Conservation (phyloP, 202 grass and related monocot genomes). For the Hordeum pubiflorum region DNA sequence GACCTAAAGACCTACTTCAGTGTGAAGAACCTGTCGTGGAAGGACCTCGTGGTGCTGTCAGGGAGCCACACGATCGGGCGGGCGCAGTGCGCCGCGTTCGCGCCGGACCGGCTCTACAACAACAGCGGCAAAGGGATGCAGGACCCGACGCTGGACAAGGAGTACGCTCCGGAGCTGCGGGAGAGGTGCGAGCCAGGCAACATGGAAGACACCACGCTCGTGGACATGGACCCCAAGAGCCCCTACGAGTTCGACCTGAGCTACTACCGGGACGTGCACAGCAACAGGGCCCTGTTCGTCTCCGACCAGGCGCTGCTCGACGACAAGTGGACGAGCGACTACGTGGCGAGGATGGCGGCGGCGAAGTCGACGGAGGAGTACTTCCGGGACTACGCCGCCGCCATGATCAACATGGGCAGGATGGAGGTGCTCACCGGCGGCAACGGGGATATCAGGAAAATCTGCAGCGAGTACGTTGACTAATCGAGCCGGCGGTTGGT, state of each 20-base stretch:
- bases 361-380: slow-evolving; percentile 35
- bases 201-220: neutral
- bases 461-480: slow-evolving; percentile 49
- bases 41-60: slow-evolving; percentile 61
- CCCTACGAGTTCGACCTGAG: slow-evolving; percentile 50
- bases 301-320: slow-evolving; percentile 60
- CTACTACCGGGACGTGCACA: slow-evolving; percentile 43
- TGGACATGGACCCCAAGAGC: slow-evolving; percentile 47
- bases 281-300: slow-evolving; percentile 39
- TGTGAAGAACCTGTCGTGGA: slow-evolving; percentile 52
- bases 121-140: slow-evolving; percentile 38
- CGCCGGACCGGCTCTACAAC: slow-evolving; percentile 50
- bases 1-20: slow-evolving; percentile 56
- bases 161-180: slow-evolving; percentile 33
- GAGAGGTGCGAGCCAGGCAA: slow-evolving; percentile 27
- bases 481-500: neutral
- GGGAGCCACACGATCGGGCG: slow-evolving; percentile 61
- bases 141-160: slow-evolving; percentile 49
- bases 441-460: slow-evolving; percentile 59
- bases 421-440: slow-evolving; percentile 60
- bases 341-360: slow-evolving; percentile 45
- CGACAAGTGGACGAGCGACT: slow-evolving; percentile 39
- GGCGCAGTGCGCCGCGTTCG: slow-evolving; percentile 54
- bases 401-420: slow-evolving; percentile 77
- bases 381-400: slow-evolving; percentile 51